A percentile compares a stretch with the other conserved stretches of the same genome.
Evolutionary conservation across 805 yeast genomes (phyloP).

Genomic region (Metschnikowia borealis): DNA sequence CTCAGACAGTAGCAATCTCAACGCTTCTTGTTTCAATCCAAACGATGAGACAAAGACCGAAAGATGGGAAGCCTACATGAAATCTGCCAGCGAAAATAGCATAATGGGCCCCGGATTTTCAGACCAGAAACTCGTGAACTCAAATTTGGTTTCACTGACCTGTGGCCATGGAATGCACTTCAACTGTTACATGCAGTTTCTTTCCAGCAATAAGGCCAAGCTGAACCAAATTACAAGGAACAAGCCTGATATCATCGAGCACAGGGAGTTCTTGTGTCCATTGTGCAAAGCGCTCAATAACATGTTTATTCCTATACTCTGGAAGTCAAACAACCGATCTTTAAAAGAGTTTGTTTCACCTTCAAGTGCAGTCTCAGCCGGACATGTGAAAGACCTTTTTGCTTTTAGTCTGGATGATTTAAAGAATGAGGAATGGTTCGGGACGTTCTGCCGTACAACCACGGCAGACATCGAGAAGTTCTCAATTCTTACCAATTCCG

Average conservation of each 20-base stretch:
- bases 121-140: constrained; percentile 31
- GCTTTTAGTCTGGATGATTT: constrained; percentile 15
- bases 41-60: constrained; percentile 19
- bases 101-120: constrained; percentile 76
- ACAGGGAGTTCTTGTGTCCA: constrained; percentile 81
- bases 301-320: constrained; percentile 72
- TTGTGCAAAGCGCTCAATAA: constrained; percentile 85
- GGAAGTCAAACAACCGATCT: constrained; percentile 45
- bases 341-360: constrained; percentile 20
- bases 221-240: constrained; percentile 77
- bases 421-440: constrained; percentile 24
- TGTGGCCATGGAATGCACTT: constrained; percentile 96
- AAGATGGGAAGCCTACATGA: constrained; percentile 38
- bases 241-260: constrained; percentile 67
- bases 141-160: constrained; percentile 55
- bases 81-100: constrained; percentile 29
- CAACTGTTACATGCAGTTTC: constrained; percentile 64
- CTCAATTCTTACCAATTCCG: constrained; percentile 24
- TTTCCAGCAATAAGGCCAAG: constrained; percentile 51
- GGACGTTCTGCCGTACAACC: constrained; percentile 18
- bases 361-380: background rate
- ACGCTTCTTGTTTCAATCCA: constrained; percentile 11
- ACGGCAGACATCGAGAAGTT: constrained; percentile 23
- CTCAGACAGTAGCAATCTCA: constrained; percentile 41
- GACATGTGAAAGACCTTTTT: constrained; percentile 10